Conservation (phyloP, 2,329 filamentous ascomycete genomes). For the Amphichorda felina region DNA sequence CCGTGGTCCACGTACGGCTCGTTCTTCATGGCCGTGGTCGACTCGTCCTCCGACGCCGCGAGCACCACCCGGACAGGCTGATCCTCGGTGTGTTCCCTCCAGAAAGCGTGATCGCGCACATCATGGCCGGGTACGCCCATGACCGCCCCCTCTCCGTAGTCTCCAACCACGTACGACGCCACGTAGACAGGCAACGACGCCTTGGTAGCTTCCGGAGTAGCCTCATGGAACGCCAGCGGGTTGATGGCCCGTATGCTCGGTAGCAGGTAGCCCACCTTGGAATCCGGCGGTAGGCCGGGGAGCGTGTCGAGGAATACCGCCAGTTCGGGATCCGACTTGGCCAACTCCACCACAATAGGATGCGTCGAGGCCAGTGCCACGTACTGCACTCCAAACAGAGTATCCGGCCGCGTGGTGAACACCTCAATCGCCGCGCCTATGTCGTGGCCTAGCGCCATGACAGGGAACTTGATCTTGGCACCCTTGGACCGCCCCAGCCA, state of each 20-base stretch:
- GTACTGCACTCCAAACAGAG: conserved; percentile 79
- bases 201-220: conserved; percentile 36
- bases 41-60: conserved; percentile 33
- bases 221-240: conserved; percentile 47
- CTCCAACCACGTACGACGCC: conserved; percentile 73
- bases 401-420: conserved; percentile 78
- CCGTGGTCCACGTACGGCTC: conserved; percentile 56
- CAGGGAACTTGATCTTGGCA: conserved; percentile 58
- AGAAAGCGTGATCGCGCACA: conserved; percentile 66
- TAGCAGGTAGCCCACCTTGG: conserved; percentile 58
- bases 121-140: conserved; percentile 92
- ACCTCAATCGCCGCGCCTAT: conserved; percentile 47
- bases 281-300: conserved; percentile 38
- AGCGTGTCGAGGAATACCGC: conserved; percentile 57
- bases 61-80: conserved; percentile 54
- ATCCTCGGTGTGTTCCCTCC: conserved; percentile 54
- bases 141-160: conserved; percentile 78
- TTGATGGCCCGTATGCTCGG: conserved; percentile 50
- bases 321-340: conserved; percentile 47
- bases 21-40: conserved; percentile 26
- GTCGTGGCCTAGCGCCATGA: conserved; percentile 32
- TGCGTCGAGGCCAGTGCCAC: conserved; percentile 67
- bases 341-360: conserved; percentile 51
- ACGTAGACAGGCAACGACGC: conserved; percentile 62
- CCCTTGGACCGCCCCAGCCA: conserved; percentile 78